phyloP scores from a whole-genome alignment of 148 eudicot genomes.

The Silene conica region DNA sequence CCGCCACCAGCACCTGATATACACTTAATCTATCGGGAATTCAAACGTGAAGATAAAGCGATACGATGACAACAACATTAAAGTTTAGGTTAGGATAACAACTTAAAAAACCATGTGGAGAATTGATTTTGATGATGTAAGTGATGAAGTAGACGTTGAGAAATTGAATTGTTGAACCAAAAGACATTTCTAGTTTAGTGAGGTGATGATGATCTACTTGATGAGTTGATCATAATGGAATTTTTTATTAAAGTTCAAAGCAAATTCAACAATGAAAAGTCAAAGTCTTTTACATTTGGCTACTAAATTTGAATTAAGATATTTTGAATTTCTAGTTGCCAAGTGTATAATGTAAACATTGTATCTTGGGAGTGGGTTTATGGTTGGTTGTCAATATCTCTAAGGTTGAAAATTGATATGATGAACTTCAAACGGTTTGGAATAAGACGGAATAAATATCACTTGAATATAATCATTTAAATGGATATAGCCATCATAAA shows the following conservation, averaged over 20 bases:
- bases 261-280: conserved; percentile 8
- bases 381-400: background rate
- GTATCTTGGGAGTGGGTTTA: background rate
- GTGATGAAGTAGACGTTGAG: background rate
- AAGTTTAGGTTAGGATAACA: too few species aligned
- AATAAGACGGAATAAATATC: too few species aligned
- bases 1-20: too few species aligned
- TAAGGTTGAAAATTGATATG: background rate
- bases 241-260: conserved; percentile 7
- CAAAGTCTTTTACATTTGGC: conserved; percentile 9
- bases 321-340: conserved; percentile 9
- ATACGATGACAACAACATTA: too few species aligned
- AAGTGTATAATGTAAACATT: conserved; percentile 2
- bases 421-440: too few species aligned
- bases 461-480: too few species aligned
- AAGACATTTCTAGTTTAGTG: background rate
- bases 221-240: background rate
- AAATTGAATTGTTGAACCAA: background rate
- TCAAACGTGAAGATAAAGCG: too few species aligned
- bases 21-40: too few species aligned
- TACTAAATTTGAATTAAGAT: background rate
- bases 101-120: background rate
- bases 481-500: too few species aligned
- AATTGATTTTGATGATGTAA: background rate
- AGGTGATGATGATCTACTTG: background rate